These are phyloP conservation scores for Tolypocladium nubicola DNA, from an alignment of 2,329 filamentous ascomycete species.

Conservation along the genomic window DNA sequence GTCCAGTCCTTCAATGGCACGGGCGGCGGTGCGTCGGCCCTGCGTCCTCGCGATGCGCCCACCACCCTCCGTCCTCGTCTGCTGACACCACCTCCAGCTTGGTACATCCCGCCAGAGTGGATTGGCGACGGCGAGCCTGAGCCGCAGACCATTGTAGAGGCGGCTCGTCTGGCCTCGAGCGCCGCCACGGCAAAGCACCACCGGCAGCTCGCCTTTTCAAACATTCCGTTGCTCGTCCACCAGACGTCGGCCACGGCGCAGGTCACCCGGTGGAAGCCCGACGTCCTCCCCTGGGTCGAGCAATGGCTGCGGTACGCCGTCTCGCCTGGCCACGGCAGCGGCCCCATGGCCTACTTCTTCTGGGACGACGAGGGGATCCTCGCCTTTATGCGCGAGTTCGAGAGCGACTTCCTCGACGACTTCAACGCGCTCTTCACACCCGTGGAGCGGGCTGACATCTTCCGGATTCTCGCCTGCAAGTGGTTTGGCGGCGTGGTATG, in stretches of 20 bases:
- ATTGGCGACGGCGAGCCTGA: constrained; percentile 2
- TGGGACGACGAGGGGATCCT: constrained; percentile 11
- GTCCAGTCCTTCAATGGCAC: constrained; percentile 7
- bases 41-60: background rate
- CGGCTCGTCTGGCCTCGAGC: constrained; percentile 8
- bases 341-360: constrained; percentile 14
- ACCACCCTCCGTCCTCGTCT: background rate
- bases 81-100: constrained; percentile 7
- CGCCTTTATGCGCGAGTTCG: constrained; percentile 9
- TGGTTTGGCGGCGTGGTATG: constrained; percentile 14
- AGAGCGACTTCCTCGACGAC: constrained; percentile 6
- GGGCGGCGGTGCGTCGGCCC: constrained; percentile 9
- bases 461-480: constrained; percentile 11
- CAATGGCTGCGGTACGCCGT: constrained; percentile 10
- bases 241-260: constrained; percentile 11
- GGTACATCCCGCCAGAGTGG: constrained; percentile 13
- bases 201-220: constrained; percentile 10
- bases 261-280: constrained; percentile 7
- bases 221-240: constrained; percentile 14
- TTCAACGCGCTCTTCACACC: constrained; percentile 8
- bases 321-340: background rate
- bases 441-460: constrained; percentile 13
- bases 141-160: constrained; percentile 11
- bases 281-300: constrained; percentile 11
- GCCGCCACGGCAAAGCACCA: constrained; percentile 5